phyloP scores from a whole-genome alignment of 164 flowering plant species.

The Warburgia ugandensis region DNA sequence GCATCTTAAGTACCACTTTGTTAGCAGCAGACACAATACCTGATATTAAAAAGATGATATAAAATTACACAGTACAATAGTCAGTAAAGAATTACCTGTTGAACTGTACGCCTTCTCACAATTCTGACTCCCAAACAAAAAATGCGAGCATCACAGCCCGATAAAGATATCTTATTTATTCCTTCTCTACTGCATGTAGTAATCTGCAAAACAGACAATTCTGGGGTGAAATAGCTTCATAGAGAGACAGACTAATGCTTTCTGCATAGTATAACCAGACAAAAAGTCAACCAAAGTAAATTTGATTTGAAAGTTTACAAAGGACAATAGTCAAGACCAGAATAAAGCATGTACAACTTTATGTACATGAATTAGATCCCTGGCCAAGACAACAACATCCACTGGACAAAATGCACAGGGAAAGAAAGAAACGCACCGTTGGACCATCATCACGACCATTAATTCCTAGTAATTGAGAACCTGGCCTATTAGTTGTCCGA shows the following conservation, averaged over 20 bases:
- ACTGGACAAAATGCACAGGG: not conserved
- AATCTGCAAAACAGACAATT: slow-evolving; percentile 39
- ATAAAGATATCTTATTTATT: slow-evolving; percentile 55
- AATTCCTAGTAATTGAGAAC: slow-evolving; percentile 79
- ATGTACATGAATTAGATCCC: too few species aligned
- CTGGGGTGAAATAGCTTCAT: not conserved
- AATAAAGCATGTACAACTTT: not conserved
- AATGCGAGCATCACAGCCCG: slow-evolving; percentile 81
- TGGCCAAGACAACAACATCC: not conserved
- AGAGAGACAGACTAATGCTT: too few species aligned
- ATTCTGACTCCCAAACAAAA: slow-evolving; percentile 92
- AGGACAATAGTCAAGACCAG: not conserved
- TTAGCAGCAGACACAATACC: too few species aligned
- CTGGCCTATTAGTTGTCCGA: slow-evolving; percentile 88
- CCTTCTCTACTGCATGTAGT: slow-evolving; percentile 73
- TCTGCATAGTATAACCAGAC: too few species aligned
- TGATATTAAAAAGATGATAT: too few species aligned
- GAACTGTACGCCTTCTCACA: slow-evolving; percentile 66
- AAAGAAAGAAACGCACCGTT: slow-evolving; percentile 43
- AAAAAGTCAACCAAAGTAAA: too few species aligned
- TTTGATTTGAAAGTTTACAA: too few species aligned
- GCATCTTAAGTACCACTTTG: too few species aligned
- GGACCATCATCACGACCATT: slow-evolving; percentile 99
- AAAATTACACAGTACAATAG: too few species aligned
- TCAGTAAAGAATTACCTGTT: too few species aligned